Conservation (phyloP, 2,329 filamentous ascomycete genomes). For the Shiraia sp. region DNA sequence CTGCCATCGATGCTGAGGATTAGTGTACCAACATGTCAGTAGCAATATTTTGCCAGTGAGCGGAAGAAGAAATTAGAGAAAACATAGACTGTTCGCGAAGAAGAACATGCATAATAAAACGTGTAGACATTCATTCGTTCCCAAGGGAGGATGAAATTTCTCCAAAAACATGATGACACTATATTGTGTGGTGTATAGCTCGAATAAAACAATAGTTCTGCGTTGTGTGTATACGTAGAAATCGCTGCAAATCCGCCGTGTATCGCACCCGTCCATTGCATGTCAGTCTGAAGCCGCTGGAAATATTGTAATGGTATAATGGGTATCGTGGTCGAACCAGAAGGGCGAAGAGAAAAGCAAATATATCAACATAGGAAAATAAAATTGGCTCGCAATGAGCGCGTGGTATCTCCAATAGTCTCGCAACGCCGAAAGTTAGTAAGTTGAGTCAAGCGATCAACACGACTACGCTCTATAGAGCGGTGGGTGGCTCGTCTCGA, state of each 20-base stretch:
- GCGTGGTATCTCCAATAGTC: slow-evolving; percentile 33
- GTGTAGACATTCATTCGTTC: neutral
- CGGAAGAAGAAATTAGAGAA: too few relatives aligned
- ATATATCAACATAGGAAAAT: slow-evolving; percentile 24
- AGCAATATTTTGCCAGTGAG: too few relatives aligned
- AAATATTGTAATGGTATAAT: slow-evolving; percentile 35
- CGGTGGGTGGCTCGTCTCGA: slow-evolving; percentile 17
- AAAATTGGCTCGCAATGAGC: slow-evolving; percentile 24
- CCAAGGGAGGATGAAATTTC: slow-evolving; percentile 1
- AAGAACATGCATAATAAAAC: too few relatives aligned
- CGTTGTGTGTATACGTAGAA: slow-evolving; percentile 18
- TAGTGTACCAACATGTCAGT: too few relatives aligned
- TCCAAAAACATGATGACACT: slow-evolving; percentile 7
- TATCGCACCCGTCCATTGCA: slow-evolving; percentile 25
- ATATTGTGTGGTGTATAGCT: slow-evolving; percentile 16
- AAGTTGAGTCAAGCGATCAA: slow-evolving; percentile 12
- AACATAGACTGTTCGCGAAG: too few relatives aligned
- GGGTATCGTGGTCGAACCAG: slow-evolving; percentile 43
- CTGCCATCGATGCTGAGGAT: too few relatives aligned
- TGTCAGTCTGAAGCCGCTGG: slow-evolving; percentile 29
- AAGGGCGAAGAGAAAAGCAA: slow-evolving; percentile 22
- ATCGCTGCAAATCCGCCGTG: slow-evolving; percentile 14
- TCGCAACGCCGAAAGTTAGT: slow-evolving; percentile 23
- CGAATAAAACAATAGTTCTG: slow-evolving; percentile 17
- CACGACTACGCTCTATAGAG: slow-evolving; percentile 18